Conservation (phyloP, 1,284 basidiomycete genomes). For the Pseudozyma tsukubaensis region DNA sequence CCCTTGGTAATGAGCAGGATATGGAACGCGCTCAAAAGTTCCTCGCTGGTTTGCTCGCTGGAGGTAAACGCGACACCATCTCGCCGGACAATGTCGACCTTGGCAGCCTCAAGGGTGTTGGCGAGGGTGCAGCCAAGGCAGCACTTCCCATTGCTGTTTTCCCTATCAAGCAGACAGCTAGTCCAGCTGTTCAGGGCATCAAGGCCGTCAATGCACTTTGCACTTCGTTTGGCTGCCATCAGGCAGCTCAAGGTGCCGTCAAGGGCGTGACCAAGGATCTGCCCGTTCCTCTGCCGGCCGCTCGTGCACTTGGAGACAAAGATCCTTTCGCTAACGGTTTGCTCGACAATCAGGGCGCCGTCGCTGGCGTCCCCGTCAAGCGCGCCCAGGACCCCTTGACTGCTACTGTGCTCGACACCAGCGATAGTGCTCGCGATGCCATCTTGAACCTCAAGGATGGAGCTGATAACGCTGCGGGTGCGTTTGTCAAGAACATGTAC, state of each 20-base stretch:
- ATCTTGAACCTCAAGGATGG: slow-evolving; percentile 24
- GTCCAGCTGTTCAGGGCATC: slow-evolving; percentile 35
- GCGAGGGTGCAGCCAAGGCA: slow-evolving; percentile 4
- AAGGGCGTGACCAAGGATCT: slow-evolving; percentile 10
- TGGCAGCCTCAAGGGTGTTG: slow-evolving; percentile 19
- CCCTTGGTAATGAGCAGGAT: slow-evolving; percentile 33
- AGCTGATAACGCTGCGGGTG: slow-evolving; percentile 23
- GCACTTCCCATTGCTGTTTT: slow-evolving; percentile 19
- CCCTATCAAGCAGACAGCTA: slow-evolving; percentile 27
- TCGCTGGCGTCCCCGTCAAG: slow-evolving; percentile 28
- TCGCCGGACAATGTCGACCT: slow-evolving; percentile 38
- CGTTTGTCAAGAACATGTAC: slow-evolving; percentile 51
- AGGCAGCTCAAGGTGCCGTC: slow-evolving; percentile 8
- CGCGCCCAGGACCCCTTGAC: slow-evolving; percentile 25
- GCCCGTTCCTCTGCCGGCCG: slow-evolving; percentile 11
- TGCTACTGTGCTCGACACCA: slow-evolving; percentile 18
- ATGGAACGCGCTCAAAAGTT: slow-evolving; percentile 18
- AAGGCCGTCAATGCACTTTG: slow-evolving; percentile 30
- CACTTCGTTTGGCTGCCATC: slow-evolving; percentile 27
- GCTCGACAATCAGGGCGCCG: slow-evolving; percentile 12
- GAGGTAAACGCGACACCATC: slow-evolving; percentile 37
- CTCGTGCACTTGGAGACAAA: slow-evolving; percentile 29
- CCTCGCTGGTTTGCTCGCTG: slow-evolving; percentile 18
- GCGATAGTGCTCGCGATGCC: slow-evolving; percentile 28
- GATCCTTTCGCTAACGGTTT: slow-evolving; percentile 28